These are phyloP conservation scores for Candida cerambycidarum DNA, from an alignment of 805 yeast genomes.

Conservation along the genomic window DNA sequence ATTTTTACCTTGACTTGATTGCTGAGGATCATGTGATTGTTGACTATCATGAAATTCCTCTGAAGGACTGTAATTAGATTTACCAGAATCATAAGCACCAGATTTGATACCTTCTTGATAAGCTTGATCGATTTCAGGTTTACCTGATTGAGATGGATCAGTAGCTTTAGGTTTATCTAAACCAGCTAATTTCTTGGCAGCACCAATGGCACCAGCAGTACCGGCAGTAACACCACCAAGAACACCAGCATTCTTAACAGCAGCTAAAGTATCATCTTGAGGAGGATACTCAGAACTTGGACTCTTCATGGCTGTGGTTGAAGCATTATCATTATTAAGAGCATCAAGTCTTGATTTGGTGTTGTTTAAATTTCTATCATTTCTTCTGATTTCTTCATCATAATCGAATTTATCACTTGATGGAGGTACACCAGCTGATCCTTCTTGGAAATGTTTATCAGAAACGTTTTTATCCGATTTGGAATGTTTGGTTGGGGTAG, in stretches of 20 bases:
- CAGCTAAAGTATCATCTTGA: background rate
- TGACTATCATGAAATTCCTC: no score
- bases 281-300: constrained; percentile 13
- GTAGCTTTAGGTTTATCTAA: background rate
- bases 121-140: constrained; percentile 15
- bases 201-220: constrained; percentile 13
- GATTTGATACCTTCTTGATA: constrained; percentile 19
- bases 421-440: constrained; percentile 10
- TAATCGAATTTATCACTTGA: constrained; percentile 6
- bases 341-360: constrained; percentile 9
- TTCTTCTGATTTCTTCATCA: constrained; percentile 8
- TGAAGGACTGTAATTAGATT: background rate
- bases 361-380: constrained; percentile 5
- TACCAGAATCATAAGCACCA: constrained; percentile 22
- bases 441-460: constrained; percentile 2
- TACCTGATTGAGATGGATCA: background rate
- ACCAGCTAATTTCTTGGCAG: constrained; percentile 7
- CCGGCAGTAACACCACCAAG: constrained; percentile 15
- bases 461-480: background rate
- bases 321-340: constrained; percentile 11
- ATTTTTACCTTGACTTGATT: no score
- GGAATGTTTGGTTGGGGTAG: background rate
- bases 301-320: constrained; percentile 14
- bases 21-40: no score
- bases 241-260: constrained; percentile 12